Evolutionary conservation across 805 yeast genomes (phyloP), one percentile per base, ranked within the genome.

Genomic region (Candida coleopterorum): DNA sequence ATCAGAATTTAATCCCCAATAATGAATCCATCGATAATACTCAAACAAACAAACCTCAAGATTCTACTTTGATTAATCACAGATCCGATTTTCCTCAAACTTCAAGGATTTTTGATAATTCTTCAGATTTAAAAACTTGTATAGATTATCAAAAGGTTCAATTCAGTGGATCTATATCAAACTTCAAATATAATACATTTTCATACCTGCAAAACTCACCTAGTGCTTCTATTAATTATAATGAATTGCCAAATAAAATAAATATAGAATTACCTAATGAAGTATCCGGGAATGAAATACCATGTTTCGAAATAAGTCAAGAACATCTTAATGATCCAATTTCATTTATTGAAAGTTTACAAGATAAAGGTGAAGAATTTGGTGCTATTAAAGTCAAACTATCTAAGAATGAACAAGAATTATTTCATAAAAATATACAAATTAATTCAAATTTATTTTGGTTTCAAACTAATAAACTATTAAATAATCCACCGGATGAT

Each of bases 311-410:
- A 32, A 83, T 89, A 2, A 60, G 79, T 1, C 60, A 58, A 14
- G 68, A 66, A 18, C 80, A 84, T 22, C 18, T 34, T 9, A 50
- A 56, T 9, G 80, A 82, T 52, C 94, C 95, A 1, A 73, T 81
- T 15, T 56, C 55, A n/a, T 82, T 79, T 45, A 62, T 85, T 12
- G 81, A 83, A 16, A 64, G 74, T 10, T 56, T 77, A 1, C 55
- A 60, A 9, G 64, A 69, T 0, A 18, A 29, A 8, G 95, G 93
- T 2, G 58, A 53, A 22, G 53, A 60, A 20, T 77, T 70, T 53
- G 96, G 96, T 0, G 88, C 93, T 49, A 58, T 87, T 29, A 89
- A 88, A 50, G 53, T 89, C 2, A 64, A 74, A 6, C 81, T 94
- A 4, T 89, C 90, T 0, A 47, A 40, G 2, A 34, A 36, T 18